Evolutionary conservation across 1,284 basidiomycete genomes (phyloP).

Genomic region (Omphalotus olearius): DNA sequence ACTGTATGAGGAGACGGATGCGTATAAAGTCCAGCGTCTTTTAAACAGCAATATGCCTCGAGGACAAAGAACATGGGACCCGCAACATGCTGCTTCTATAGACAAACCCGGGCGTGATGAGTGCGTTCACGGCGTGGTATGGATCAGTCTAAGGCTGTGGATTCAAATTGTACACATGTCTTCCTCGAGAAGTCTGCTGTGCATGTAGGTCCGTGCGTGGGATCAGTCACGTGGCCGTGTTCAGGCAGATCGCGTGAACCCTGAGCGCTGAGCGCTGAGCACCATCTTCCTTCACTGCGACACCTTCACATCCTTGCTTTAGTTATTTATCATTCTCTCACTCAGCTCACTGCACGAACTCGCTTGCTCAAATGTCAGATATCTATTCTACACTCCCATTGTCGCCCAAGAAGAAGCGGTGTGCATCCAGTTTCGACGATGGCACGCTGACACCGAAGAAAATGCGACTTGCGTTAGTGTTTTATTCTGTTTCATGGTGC

Average conservation of each 20-base stretch:
- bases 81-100: too few species aligned
- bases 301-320: slow-evolving; percentile 1
- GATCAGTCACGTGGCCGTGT: too few species aligned
- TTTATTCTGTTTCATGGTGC: slow-evolving; percentile 9
- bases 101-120: not conserved
- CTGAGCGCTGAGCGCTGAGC: too few species aligned
- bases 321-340: slow-evolving; percentile 1
- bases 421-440: slow-evolving; percentile 44
- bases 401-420: slow-evolving; percentile 70
- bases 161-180: too few species aligned
- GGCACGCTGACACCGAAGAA: slow-evolving; percentile 62
- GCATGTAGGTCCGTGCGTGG: too few species aligned
- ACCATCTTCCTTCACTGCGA: not conserved
- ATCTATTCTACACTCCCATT: slow-evolving; percentile 56
- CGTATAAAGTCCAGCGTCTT: not conserved
- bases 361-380: slow-evolving; percentile 45
- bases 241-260: too few species aligned
- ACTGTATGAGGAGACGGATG: not conserved
- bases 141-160: too few species aligned
- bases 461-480: slow-evolving; percentile 51
- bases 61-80: not conserved
- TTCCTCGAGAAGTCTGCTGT: too few species aligned
- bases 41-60: slow-evolving; percentile 5
- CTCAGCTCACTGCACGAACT: not conserved
- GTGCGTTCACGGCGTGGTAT: slow-evolving; percentile 4